Evolutionary conservation across 768 basidiomycete genomes (phyloP).

Genomic region (Flagelloscypha sp.): DNA sequence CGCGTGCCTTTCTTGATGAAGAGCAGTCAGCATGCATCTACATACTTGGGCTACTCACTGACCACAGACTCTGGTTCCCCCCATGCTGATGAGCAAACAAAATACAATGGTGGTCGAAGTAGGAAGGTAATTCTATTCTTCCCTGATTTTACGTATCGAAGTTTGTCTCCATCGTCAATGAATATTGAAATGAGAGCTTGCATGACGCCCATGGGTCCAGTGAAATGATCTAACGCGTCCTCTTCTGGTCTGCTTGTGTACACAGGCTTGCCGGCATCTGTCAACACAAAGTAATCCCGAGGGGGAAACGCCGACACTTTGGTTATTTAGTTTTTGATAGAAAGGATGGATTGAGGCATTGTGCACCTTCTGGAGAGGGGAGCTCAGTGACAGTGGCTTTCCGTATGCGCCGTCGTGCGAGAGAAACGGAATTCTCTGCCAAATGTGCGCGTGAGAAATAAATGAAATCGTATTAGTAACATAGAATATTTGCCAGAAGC

Average conservation of each 20-base stretch:
- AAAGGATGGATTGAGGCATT: too few species aligned
- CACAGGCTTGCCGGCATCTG: conserved; percentile 97
- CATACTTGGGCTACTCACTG: conserved; percentile 24
- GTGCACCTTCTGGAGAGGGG: too few species aligned
- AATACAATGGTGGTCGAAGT: conserved; percentile 81
- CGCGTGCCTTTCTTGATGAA: conserved; percentile 74
- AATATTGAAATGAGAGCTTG: conserved; percentile 96
- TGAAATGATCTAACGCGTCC: conserved; percentile 55
- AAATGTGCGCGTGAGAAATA: too few species aligned
- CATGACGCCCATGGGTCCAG: conserved; percentile 83
- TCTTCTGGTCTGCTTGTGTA: conserved; percentile 58
- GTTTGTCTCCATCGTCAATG: conserved; percentile 82
- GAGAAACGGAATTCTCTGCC: too few species aligned
- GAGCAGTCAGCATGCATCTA: conserved; percentile 18
- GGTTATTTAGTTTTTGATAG: too few species aligned
- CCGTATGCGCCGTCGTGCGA: too few species aligned
- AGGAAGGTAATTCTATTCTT: conserved; percentile 79
- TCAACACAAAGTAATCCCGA: conserved; percentile 86
- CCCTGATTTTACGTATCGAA: conserved; percentile 79
- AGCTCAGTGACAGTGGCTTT: too few species aligned
- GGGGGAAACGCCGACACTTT: conserved; percentile 30
- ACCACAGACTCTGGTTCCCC: conserved; percentile 96
- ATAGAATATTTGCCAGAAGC: too few species aligned
- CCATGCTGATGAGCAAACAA: conserved; percentile 86
- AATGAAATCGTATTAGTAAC: conserved; percentile 1